Percentiles rank a stretch among this genome's conserved stretches.
These are phyloP conservation scores for Potentilla sterilis DNA, from an alignment of 306 rosid genomes.

Conservation along the genomic window DNA sequence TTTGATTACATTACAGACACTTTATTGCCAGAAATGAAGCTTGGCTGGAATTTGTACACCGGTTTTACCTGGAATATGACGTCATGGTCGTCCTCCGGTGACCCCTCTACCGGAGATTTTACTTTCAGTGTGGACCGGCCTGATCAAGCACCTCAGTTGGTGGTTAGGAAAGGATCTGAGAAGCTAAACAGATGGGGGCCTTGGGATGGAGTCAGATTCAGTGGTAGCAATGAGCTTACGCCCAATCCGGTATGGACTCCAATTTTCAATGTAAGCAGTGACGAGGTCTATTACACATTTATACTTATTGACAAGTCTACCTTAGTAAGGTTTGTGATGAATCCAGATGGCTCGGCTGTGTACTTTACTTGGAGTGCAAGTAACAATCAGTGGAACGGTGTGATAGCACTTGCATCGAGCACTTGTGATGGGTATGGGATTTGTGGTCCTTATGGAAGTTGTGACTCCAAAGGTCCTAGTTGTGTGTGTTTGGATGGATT, in stretches of 20 bases:
- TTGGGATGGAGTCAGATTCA: slow-evolving; percentile 33
- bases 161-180: not conserved
- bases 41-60: slow-evolving; percentile 27
- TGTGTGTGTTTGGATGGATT: slow-evolving; percentile 29
- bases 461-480: not conserved
- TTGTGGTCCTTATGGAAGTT: slow-evolving; percentile 28
- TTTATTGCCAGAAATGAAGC: slow-evolving; percentile 31
- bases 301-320: not conserved
- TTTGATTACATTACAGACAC: slow-evolving; percentile 24
- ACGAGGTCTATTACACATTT: slow-evolving; percentile 23
- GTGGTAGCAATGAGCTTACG: slow-evolving; percentile 19
- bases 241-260: slow-evolving; percentile 22
- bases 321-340: slow-evolving; percentile 20
- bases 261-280: slow-evolving; percentile 13
- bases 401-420: slow-evolving; percentile 9
- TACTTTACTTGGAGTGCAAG: slow-evolving; percentile 4
- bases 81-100: slow-evolving; percentile 5
- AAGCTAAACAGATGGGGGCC: slow-evolving; percentile 27
- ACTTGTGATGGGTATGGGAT: slow-evolving; percentile 23
- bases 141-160: slow-evolving; percentile 26
- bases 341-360: slow-evolving; percentile 5
- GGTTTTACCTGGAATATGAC: slow-evolving; percentile 15
- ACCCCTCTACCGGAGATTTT: slow-evolving; percentile 23
- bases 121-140: slow-evolving; percentile 19
- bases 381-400: slow-evolving; percentile 1